Evolutionary conservation across 129 eudicot genomes (phyloP), one percentile per base, ranked within the genome.

Genomic region (Rutidosis leptorrhynchoides): DNA sequence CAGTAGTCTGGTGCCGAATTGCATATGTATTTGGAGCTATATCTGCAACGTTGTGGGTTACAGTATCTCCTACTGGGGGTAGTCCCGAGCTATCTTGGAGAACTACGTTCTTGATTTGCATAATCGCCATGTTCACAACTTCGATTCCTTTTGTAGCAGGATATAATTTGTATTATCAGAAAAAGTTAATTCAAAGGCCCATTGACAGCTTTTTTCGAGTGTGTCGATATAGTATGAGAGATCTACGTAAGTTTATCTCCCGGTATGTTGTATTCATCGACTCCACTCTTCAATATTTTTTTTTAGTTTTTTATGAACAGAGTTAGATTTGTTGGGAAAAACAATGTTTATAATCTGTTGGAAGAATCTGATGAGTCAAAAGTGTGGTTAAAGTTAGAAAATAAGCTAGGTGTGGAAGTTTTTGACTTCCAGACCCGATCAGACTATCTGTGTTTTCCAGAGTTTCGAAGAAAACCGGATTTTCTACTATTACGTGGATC

Each of bases 91-190:
- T 37, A 35, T 16, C 70, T 7, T 72, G 77, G 77, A 19, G 8
- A 25, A 35, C 4, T 25, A 25, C 64, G 35, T 64, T 72, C 64
- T 35, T 72, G 12, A 72, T 72, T 63, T 72, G 77, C 30, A 9
- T 63, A 24, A 62, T 62, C 42, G 3, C 23, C 30, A 62, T 53
- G 42, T 62, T 10, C 11, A 7, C 23, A 53, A 16, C 43, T 19
- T 53, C 12, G 56, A 10, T 53, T 37, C 17, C 51, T 53, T 72
- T 72, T 22, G 54, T 24, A 9, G 37, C 0, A 3, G 77, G 77
- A n/a, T 67, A 62, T 72, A 72, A 72, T 9, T 26, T 52, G 22
- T 72, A 72, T 52, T 48, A 35, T 62, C 77, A 72, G 54, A 30
- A 20, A 7, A 22, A 24, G 35, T 35, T 68, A n/a, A 53, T 40